Percentiles rank a stretch among this genome's conserved stretches.
phyloP scores from a whole-genome alignment of 805 yeast genomes.

The Citeromyces nyonsensis region DNA sequence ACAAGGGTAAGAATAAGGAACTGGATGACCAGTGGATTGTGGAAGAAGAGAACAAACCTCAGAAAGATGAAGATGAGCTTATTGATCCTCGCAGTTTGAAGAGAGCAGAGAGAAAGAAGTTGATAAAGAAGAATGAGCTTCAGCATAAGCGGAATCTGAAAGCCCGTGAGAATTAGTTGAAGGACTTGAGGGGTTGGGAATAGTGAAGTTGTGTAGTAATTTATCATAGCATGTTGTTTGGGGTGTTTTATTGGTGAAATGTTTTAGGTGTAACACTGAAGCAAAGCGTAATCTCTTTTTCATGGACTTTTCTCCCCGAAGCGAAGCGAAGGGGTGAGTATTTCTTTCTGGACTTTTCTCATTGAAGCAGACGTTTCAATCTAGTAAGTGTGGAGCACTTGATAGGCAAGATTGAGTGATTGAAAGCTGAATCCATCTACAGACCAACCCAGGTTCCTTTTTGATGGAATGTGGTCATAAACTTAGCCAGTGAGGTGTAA shows the following conservation, averaged over 20 bases:
- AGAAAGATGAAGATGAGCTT: slow-evolving; percentile 43
- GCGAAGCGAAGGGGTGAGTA: no score
- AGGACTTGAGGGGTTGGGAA: not conserved
- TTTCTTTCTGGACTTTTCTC: no score
- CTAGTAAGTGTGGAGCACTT: no score
- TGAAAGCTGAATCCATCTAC: no score
- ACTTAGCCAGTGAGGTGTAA: no score
- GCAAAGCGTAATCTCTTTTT: no score
- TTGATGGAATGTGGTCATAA: no score
- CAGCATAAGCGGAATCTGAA: slow-evolving; percentile 75
- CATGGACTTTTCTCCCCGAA: no score
- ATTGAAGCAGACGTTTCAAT: no score
- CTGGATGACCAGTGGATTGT: slow-evolving; percentile 90
- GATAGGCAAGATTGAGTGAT: no score
- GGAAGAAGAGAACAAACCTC: slow-evolving; percentile 59
- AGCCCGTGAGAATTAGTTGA: slow-evolving; percentile 8
- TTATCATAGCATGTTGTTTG: not conserved
- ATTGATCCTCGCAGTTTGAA: slow-evolving; percentile 76
- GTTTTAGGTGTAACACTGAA: no score
- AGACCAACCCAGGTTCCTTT: no score
- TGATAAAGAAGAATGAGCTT: slow-evolving; percentile 69
- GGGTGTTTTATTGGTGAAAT: not conserved
- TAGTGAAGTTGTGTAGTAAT: not conserved
- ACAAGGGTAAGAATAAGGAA: slow-evolving; percentile 81
- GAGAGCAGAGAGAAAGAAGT: slow-evolving; percentile 72